These are phyloP conservation scores for Fusarium chlamydosporum DNA, from an alignment of 2,329 filamentous ascomycete genomes.

Conservation along the genomic window DNA sequence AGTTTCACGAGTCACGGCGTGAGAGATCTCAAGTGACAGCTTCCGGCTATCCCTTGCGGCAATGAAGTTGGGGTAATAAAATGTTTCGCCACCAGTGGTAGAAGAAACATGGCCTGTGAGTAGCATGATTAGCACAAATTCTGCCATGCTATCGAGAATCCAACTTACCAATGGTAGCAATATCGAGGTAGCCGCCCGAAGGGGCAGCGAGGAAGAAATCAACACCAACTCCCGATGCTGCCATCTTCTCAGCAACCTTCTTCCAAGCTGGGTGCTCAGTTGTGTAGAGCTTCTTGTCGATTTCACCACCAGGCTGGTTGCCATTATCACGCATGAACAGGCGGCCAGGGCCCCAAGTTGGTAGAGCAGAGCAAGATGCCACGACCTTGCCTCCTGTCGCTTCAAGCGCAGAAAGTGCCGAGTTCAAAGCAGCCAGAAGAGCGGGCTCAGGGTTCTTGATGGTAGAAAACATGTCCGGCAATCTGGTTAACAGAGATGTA, in stretches of 20 bases:
- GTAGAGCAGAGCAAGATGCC: slow-evolving; percentile 87
- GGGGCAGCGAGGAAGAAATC: slow-evolving; percentile 97
- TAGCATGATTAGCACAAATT: slow-evolving; percentile 16
- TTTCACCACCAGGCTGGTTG: slow-evolving; percentile 86
- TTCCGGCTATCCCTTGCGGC: slow-evolving; percentile 87
- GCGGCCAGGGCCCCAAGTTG: slow-evolving; percentile 90
- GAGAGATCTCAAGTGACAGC: slow-evolving; percentile 86
- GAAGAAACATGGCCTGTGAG: slow-evolving; percentile 81
- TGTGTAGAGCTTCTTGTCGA: slow-evolving; percentile 90
- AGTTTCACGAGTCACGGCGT: slow-evolving; percentile 89
- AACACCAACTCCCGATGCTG: slow-evolving; percentile 85
- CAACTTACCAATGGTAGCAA: slow-evolving; percentile 85
- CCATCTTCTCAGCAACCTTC: slow-evolving; percentile 89
- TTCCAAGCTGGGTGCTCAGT: slow-evolving; percentile 92
- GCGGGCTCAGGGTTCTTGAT: slow-evolving; percentile 94
- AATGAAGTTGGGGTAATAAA: slow-evolving; percentile 97
- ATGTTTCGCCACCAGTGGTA: slow-evolving; percentile 93
- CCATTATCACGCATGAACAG: slow-evolving; percentile 90
- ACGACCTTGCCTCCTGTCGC: slow-evolving; percentile 93
- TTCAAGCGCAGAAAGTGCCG: slow-evolving; percentile 85
- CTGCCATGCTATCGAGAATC: background rate
- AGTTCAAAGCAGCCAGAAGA: slow-evolving; percentile 85
- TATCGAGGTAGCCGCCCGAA: slow-evolving; percentile 90
- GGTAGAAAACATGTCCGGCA: slow-evolving; percentile 88
- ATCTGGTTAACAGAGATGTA: slow-evolving; percentile 82